Conservation (phyloP, 352 stramenopile genomes). For the Phytophthora podocarpi region DNA sequence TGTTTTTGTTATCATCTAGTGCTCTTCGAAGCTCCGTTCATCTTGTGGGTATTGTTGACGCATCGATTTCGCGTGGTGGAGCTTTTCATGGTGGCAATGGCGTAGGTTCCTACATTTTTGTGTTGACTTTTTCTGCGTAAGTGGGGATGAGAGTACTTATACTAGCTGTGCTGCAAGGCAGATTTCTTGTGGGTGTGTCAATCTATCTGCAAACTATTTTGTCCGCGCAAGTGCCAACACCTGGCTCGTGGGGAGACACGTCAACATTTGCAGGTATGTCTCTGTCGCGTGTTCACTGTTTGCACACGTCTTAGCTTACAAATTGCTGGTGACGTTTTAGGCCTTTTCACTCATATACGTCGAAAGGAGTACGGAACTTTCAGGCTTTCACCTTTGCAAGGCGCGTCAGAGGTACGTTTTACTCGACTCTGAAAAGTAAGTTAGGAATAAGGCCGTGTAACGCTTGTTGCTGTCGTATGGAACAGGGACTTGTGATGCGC, state of each 20-base stretch:
- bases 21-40: slow-evolving; percentile 87
- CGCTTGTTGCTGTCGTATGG: neutral
- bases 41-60: slow-evolving; percentile 57
- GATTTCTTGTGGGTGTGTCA: slow-evolving; percentile 40
- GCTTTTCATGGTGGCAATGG: slow-evolving; percentile 22
- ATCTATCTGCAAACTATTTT: slow-evolving; percentile 40
- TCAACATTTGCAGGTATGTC: slow-evolving; percentile 69
- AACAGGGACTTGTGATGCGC: slow-evolving; percentile 24
- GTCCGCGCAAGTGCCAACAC: slow-evolving; percentile 33
- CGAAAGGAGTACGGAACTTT: slow-evolving; percentile 94
- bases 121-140: too few relatives aligned
- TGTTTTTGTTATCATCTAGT: slow-evolving; percentile 42
- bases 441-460: neutral
- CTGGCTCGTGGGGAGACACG: slow-evolving; percentile 92
- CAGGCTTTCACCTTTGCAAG: slow-evolving; percentile 77
- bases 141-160: neutral
- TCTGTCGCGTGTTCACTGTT: slow-evolving; percentile 13
- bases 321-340: slow-evolving; percentile 6
- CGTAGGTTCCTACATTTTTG: slow-evolving; percentile 36
- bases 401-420: slow-evolving; percentile 44
- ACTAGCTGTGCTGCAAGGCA: slow-evolving; percentile 2
- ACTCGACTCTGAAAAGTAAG: neutral
- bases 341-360: slow-evolving; percentile 66
- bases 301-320: neutral
- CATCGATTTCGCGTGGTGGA: slow-evolving; percentile 22